These are phyloP conservation scores for Coemansia sp. DNA, from an alignment of 192 early-diverging fungal species.

Conservation along the genomic window DNA sequence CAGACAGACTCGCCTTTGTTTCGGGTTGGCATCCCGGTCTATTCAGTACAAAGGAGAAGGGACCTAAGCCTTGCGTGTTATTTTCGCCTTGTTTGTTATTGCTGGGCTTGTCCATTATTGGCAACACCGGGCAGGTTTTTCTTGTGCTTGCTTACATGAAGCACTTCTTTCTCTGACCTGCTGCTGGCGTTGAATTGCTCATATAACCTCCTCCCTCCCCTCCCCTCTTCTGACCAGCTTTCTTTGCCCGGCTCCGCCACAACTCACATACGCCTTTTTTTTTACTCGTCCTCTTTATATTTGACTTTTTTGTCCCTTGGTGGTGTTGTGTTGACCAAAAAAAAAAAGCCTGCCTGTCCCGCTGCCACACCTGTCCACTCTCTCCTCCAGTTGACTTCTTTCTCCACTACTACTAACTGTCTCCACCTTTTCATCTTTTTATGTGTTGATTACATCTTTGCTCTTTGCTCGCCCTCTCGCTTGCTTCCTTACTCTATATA, in stretches of 20 bases:
- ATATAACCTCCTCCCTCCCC: neutral
- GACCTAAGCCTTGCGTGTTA: constrained; percentile 1
- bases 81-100: constrained; percentile 8
- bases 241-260: neutral
- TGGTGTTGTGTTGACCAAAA: neutral
- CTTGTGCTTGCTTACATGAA: constrained; percentile 8
- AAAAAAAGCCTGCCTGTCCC: no score
- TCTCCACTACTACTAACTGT: constrained; percentile 7
- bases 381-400: constrained; percentile 1
- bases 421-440: constrained; percentile 16
- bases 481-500: neutral
- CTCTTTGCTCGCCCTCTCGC: constrained; percentile 15
- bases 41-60: neutral
- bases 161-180: neutral
- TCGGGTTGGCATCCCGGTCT: neutral
- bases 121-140: neutral
- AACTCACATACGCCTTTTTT: neutral
- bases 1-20: constrained; percentile 1
- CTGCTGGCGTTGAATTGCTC: constrained; percentile 2
- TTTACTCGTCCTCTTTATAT: constrained; percentile 13
- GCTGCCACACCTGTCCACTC: neutral
- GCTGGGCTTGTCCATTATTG: constrained; percentile 7
- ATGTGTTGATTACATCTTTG: constrained; percentile 12
- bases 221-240: constrained; percentile 20
- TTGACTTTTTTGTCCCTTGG: constrained; percentile 23